Base-by-base conservation (phyloP, 768 basidiomycete species). In the Kwoniella europaea region DNA sequence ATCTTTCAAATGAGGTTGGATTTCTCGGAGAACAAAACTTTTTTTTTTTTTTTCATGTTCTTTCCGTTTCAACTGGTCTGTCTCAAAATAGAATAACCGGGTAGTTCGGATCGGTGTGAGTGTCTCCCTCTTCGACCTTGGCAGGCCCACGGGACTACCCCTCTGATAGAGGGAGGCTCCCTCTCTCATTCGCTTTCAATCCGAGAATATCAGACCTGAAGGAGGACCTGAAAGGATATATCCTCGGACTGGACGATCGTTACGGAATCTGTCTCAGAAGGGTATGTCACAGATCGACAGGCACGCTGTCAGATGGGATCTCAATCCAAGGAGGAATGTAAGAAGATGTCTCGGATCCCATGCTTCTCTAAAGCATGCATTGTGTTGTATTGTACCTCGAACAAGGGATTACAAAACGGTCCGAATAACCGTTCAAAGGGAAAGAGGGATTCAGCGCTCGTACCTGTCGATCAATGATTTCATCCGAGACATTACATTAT, bases 111-210 rank as follows among this genome's bases (percentile, higher is more conserved):
- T 50, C 18, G 46, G 18, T 50, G 13, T 50, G 46, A 15, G 12
- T 50, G 12, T 50, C 46, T 15, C 46, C 13, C 46, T 50, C 13
- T 15, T 50, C 12, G 18, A 50, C 46, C 46, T 50, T 16, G 46
- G 46, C 46, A 50, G 46, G 46, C 12, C 9, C 41, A 27, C 59
- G 54, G 54, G 54, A 43, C 18, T 43, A 16, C 59, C 59, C 42
- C 10, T 61, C 57, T 27, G n/a, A 27, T 56, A 27, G 12, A 16
- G n/a, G 55, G 13, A n/a, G 55, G 13, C 12, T 13, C 22, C 9
- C 15, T 29, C 27, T 29, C 35, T 59, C 57, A 13, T n/a, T 61
- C 59, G 59, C 59, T 61, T 61, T 61, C 59, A 61, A 61, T 43
- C 41, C 59, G 59, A 61, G 1, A 1, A 35, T 0, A 15, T 52